Evolutionary conservation across 2,329 filamentous ascomycete genomes (phyloP).

Genomic region (Ophiosphaerella herpotricha): DNA sequence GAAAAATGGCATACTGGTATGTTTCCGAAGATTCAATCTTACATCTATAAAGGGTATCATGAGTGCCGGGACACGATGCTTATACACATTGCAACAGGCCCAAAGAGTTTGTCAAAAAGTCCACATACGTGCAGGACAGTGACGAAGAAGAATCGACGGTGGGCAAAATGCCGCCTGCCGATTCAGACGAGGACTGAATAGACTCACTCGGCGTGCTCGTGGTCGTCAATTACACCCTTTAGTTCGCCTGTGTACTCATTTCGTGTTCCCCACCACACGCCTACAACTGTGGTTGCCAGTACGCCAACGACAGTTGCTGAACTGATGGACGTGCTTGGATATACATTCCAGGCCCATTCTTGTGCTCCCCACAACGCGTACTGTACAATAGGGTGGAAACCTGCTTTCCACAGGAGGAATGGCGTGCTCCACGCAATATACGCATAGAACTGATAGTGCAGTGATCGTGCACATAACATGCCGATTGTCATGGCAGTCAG

Average conservation of each 20-base stretch:
- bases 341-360: constrained; percentile 94
- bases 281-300: constrained; percentile 68
- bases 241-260: constrained; percentile 48
- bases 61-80: constrained; percentile 19
- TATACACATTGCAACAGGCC: constrained; percentile 63
- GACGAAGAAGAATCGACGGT: constrained; percentile 79
- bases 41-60: constrained; percentile 23
- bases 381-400: constrained; percentile 68
- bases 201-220: constrained; percentile 40
- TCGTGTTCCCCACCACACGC: constrained; percentile 63
- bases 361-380: constrained; percentile 75
- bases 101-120: constrained; percentile 72
- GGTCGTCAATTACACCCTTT: constrained; percentile 33
- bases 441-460: constrained; percentile 95
- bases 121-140: constrained; percentile 64
- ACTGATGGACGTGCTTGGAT: constrained; percentile 74
- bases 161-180: constrained; percentile 82
- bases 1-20: constrained; percentile 83
- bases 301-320: constrained; percentile 71
- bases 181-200: constrained; percentile 67
- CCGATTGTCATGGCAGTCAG: constrained; percentile 78
- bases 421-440: constrained; percentile 90
- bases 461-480: constrained; percentile 80
- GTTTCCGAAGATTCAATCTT: constrained; percentile 9
- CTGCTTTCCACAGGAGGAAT: constrained; percentile 81